Evolutionary conservation across 75 land plant species (phyloP).

Genomic region (Larix kaempferi): DNA sequence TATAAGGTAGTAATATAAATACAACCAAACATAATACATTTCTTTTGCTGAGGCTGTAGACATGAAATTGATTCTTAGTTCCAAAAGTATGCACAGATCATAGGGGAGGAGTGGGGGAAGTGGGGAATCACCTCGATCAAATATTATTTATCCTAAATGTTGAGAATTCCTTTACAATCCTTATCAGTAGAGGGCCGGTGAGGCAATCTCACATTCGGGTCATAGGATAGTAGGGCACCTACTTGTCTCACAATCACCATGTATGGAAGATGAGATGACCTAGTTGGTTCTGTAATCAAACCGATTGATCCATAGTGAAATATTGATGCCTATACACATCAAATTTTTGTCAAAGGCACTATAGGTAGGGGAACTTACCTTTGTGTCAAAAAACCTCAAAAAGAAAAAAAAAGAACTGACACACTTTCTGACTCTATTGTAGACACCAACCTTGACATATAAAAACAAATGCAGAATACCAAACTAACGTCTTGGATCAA

Average conservation of each 20-base stretch:
- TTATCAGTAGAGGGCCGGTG: slow-evolving; percentile 72
- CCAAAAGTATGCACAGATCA: too few species aligned
- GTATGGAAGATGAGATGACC: slow-evolving; percentile 64
- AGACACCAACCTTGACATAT: background rate
- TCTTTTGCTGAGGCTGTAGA: background rate
- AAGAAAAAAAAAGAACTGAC: background rate
- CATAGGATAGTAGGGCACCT: too few species aligned
- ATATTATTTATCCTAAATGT: too few species aligned
- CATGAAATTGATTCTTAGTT: too few species aligned
- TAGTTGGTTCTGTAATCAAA: slow-evolving; percentile 65
- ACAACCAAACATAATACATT: background rate
- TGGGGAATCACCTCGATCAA: slow-evolving; percentile 55
- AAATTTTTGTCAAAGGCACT: too few species aligned
- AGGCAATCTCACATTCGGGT: slow-evolving; percentile 66
- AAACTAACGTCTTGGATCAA: slow-evolving; percentile 30
- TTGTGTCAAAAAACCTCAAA: too few species aligned
- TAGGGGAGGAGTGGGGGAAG: background rate
- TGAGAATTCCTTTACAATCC: slow-evolving; percentile 58
- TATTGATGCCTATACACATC: too few species aligned
- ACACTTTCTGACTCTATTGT: background rate
- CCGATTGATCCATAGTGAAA: slow-evolving; percentile 85
- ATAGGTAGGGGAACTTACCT: too few species aligned
- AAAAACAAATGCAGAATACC: background rate
- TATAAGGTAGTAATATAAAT: background rate
- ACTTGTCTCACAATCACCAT: slow-evolving; percentile 53